phyloP scores from a whole-genome alignment of 108 stramenopile species.

The Discostella pseudostelligera region DNA sequence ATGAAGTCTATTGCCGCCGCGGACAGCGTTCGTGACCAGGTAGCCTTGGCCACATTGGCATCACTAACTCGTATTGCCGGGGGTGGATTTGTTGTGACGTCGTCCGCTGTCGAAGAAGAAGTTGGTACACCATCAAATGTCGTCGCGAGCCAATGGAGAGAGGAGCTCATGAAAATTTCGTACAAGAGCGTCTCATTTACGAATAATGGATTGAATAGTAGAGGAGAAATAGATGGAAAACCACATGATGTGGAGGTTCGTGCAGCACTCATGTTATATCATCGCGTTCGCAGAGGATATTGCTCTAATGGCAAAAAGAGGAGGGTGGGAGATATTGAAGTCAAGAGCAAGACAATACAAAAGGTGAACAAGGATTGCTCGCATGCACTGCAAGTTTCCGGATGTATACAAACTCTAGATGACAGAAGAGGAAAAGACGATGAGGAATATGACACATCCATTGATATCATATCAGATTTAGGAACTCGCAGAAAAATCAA shows the following conservation, averaged over 20 bases:
- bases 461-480: conserved; percentile 58
- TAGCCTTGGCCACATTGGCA: neutral
- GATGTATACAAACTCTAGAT: neutral
- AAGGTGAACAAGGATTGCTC: neutral
- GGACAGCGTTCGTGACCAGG: neutral
- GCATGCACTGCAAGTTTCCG: neutral
- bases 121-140: too few relatives aligned
- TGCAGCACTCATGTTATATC: conserved; percentile 56
- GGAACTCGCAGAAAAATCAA: conserved; percentile 51
- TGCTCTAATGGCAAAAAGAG: neutral
- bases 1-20: too few relatives aligned
- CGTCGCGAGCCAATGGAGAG: neutral
- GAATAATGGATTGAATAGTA: neutral
- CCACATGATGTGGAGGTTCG: conserved; percentile 75
- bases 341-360: neutral
- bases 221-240: conserved; percentile 32
- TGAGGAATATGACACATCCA: neutral
- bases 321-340: neutral
- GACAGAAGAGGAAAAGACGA: neutral
- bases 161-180: conserved; percentile 2
- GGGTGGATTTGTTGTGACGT: neutral
- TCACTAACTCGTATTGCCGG: conserved; percentile 5
- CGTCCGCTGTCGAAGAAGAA: neutral
- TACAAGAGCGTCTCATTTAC: neutral
- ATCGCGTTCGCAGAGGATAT: conserved; percentile 17